These are phyloP conservation scores for Ustilago loliicola DNA, from an alignment of 1,284 basidiomycete species.

Conservation along the genomic window DNA sequence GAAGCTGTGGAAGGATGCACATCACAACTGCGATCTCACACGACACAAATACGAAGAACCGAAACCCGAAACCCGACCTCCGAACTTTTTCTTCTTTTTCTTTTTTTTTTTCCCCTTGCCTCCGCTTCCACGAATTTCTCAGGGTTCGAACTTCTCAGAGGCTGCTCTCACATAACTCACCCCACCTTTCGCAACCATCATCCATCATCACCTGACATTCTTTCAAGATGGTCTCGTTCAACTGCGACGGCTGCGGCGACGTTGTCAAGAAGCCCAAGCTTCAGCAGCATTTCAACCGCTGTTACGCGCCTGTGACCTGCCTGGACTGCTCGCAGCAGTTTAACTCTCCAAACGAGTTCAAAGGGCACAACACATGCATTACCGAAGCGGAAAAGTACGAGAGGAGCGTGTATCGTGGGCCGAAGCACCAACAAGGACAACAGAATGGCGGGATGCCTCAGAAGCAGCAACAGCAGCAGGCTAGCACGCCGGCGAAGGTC, in stretches of 20 bases:
- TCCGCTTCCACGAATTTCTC: conserved; percentile 16
- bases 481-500: conserved; percentile 6
- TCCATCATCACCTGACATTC: neutral
- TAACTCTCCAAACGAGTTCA: conserved; percentile 64
- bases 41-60: neutral
- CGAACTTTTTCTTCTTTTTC: conserved; percentile 10
- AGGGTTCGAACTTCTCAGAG: conserved; percentile 14
- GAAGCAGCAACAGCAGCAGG: conserved; percentile 23
- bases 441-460: conserved; percentile 23
- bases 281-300: conserved; percentile 65
- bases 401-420: conserved; percentile 53
- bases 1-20: neutral
- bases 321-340: conserved; percentile 69
- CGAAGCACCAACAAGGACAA: conserved; percentile 32
- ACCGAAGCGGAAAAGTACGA: conserved; percentile 70
- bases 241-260: conserved; percentile 68
- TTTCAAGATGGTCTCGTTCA: conserved; percentile 64
- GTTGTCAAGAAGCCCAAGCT: conserved; percentile 70
- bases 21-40: neutral
- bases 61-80: conserved; percentile 10
- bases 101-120: conserved; percentile 7
- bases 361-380: conserved; percentile 68
- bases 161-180: neutral
- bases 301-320: conserved; percentile 66
- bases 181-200: conserved; percentile 2